phyloP scores from a whole-genome alignment of 768 basidiomycete genomes.

The Tephrocybe sp. region DNA sequence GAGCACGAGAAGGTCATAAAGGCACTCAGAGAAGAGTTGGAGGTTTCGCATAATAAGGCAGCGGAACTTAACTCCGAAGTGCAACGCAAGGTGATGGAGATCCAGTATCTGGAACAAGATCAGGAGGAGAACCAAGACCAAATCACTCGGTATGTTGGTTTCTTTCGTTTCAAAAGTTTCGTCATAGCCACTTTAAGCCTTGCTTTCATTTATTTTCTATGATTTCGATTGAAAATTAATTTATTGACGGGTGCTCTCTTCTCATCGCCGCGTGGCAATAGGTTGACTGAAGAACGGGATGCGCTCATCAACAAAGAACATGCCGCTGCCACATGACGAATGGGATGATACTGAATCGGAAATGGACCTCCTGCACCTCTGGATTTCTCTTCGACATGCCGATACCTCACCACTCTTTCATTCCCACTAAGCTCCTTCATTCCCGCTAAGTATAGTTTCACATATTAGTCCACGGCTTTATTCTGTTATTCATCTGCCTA shows the following conservation, averaged over 20 bases:
- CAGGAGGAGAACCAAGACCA: constrained; percentile 76
- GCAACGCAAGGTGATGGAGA: constrained; percentile 76
- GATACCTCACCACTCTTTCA: constrained; percentile 8
- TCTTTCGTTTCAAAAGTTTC: constrained; percentile 60
- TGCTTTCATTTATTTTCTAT: constrained; percentile 55
- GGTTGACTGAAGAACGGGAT: constrained; percentile 70
- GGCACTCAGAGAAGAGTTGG: constrained; percentile 55
- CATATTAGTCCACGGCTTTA: constrained; percentile 1
- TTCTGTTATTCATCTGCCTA: constrained; percentile 10
- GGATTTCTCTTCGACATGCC: constrained; percentile 1
- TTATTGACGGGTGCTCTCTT: constrained; percentile 35
- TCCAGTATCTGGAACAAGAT: constrained; percentile 75
- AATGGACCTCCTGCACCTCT: constrained; percentile 4
- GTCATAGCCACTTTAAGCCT: constrained; percentile 50
- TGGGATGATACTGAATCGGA: too few species aligned
- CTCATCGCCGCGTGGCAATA: constrained; percentile 33
- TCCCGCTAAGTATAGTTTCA: background rate
- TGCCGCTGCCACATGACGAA: constrained; percentile 21
- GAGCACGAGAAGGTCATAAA: constrained; percentile 61
- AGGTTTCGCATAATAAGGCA: constrained; percentile 45
- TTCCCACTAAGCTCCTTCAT: background rate
- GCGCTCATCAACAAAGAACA: constrained; percentile 36
- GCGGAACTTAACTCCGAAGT: constrained; percentile 61
- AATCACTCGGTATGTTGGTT: constrained; percentile 74
- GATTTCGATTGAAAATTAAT: constrained; percentile 32